phyloP scores from a whole-genome alignment of 768 basidiomycete species.

The Amanita muscaria region DNA sequence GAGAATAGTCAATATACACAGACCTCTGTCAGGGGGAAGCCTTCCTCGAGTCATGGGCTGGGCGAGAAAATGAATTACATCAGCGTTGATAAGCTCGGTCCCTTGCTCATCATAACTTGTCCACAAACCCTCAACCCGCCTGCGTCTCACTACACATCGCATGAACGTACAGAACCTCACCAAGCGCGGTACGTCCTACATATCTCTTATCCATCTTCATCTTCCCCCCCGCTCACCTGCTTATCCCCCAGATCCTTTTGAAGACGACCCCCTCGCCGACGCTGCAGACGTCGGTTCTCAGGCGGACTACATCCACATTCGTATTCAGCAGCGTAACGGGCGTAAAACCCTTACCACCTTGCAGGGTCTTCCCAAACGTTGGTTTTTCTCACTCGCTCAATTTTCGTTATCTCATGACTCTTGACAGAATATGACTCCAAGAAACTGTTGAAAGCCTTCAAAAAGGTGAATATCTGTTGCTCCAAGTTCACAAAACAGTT shows the following conservation, averaged over 20 bases:
- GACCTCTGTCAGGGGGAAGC: constrained; percentile 54
- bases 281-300: constrained; percentile 72
- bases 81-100: background rate
- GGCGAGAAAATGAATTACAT: constrained; percentile 13
- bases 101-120: constrained; percentile 24
- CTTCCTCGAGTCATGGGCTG: background rate
- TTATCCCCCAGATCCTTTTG: constrained; percentile 79
- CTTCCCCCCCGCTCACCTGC: constrained; percentile 5
- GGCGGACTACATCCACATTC: constrained; percentile 85
- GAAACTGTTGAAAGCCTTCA: constrained; percentile 98
- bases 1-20: too few relatives aligned
- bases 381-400: constrained; percentile 19
- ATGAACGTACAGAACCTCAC: constrained; percentile 94
- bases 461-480: constrained; percentile 59
- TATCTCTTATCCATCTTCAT: background rate
- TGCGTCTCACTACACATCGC: constrained; percentile 47
- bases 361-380: constrained; percentile 88
- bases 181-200: constrained; percentile 53
- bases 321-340: constrained; percentile 98
- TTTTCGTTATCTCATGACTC: constrained; percentile 9
- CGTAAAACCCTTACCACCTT: constrained; percentile 97
- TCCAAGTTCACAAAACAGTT: background rate
- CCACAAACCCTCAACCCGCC: constrained; percentile 33
- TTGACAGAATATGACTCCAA: constrained; percentile 85
- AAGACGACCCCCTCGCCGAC: constrained; percentile 78